These are phyloP conservation scores for Xylaria venustula DNA, from an alignment of 495 filamentous ascomycete species.

Conservation along the genomic window DNA sequence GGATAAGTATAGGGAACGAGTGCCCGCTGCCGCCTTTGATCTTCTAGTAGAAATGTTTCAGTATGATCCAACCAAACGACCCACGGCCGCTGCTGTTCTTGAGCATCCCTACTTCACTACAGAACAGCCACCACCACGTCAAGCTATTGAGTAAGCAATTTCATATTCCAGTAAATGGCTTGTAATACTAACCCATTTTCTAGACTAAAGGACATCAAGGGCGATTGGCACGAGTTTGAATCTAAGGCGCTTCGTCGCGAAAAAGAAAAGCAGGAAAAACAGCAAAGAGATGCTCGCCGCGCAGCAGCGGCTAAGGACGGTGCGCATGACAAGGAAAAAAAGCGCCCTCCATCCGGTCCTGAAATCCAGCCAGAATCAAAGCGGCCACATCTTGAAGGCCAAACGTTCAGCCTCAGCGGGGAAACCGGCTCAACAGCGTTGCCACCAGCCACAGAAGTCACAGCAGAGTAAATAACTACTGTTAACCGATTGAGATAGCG, in stretches of 20 bases:
- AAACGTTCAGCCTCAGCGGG: conserved; percentile 4
- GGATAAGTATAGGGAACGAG: conserved; percentile 70
- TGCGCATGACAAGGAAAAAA: conserved; percentile 47
- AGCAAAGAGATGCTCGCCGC: conserved; percentile 70
- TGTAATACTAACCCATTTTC: conserved; percentile 17
- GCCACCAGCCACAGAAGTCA: not conserved
- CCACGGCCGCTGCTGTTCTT: conserved; percentile 80
- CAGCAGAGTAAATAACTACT: not conserved
- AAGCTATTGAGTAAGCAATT: conserved; percentile 77
- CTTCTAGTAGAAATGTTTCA: conserved; percentile 77
- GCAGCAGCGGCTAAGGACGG: conserved; percentile 45
- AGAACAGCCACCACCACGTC: conserved; percentile 76
- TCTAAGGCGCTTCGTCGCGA: conserved; percentile 92
- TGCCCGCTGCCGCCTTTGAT: conserved; percentile 78
- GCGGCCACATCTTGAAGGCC: conserved; percentile 39
- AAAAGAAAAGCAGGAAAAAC: conserved; percentile 76
- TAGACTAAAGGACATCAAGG: conserved; percentile 78
- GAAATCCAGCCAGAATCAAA: conserved; percentile 39
- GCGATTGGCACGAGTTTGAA: conserved; percentile 99
- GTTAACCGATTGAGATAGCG: not conserved
- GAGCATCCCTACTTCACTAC: conserved; percentile 84
- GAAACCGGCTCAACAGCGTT: conserved; percentile 11
- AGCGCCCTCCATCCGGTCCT: conserved; percentile 40
- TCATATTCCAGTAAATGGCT: not conserved
- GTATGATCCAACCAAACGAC: conserved; percentile 84